Conservation (phyloP, 2,329 filamentous ascomycete species). For the Microcera coccophila region DNA sequence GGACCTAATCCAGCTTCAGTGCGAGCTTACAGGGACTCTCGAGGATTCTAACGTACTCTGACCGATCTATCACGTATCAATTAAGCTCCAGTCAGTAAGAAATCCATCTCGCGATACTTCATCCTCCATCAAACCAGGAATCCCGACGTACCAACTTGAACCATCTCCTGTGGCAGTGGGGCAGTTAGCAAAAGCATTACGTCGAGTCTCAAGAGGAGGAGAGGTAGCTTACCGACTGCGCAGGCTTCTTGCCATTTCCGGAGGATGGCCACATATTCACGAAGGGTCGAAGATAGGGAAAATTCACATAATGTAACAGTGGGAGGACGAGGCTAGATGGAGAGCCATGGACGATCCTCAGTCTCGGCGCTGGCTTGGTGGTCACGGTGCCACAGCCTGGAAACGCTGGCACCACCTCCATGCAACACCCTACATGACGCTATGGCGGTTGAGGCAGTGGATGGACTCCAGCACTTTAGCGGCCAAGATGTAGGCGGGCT, state of each 20-base stretch:
- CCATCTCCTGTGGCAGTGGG: constrained; percentile 78
- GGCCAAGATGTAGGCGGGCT: constrained; percentile 1
- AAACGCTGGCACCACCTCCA: neutral
- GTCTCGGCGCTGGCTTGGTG: neutral
- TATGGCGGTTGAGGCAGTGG: neutral
- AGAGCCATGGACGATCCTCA: constrained; percentile 12
- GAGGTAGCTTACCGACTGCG: constrained; percentile 60
- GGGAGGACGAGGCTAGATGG: constrained; percentile 18
- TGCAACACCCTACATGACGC: neutral
- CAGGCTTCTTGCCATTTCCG: constrained; percentile 64
- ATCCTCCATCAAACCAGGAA: constrained; percentile 6
- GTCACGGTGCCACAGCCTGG: constrained; percentile 1
- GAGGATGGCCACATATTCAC: constrained; percentile 62
- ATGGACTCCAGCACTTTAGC: constrained; percentile 1
- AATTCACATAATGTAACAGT: constrained; percentile 32
- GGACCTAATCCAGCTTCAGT: constrained; percentile 53
- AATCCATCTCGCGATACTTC: constrained; percentile 11
- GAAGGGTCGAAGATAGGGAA: constrained; percentile 24
- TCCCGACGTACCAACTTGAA: constrained; percentile 82
- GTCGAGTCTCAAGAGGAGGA: constrained; percentile 19
- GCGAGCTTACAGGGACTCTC: constrained; percentile 7
- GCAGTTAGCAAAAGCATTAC: constrained; percentile 32
- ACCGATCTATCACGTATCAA: constrained; percentile 47
- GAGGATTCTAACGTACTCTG: constrained; percentile 51
- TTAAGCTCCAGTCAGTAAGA: constrained; percentile 26